A percentile compares a stretch with the other conserved stretches of the same genome.
phyloP scores from a whole-genome alignment of 1,139 yeast species.

The Zygosaccharomyces sapae region DNA sequence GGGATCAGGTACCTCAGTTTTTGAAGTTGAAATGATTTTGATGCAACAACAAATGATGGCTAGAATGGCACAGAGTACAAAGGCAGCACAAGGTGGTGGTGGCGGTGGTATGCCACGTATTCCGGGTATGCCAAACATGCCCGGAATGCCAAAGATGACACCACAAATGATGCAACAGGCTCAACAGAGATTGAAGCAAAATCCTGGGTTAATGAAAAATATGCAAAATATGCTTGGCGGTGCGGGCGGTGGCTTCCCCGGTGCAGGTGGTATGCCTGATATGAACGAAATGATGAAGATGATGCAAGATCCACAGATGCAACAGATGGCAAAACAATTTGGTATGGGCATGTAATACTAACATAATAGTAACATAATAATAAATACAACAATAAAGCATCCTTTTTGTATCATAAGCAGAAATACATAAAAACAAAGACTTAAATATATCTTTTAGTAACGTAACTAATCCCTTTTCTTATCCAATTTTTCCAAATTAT shows the following conservation, averaged over 20 bases:
- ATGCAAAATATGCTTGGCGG: conserved; percentile 52
- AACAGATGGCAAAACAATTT: conserved; percentile 74
- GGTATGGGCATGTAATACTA: conserved; percentile 37
- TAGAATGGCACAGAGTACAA: conserved; percentile 76
- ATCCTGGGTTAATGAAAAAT: conserved; percentile 64
- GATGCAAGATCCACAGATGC: conserved; percentile 72
- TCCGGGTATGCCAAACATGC: conserved; percentile 34
- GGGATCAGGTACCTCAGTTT: conserved; percentile 92
- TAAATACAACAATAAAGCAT: neutral
- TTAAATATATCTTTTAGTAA: too few species aligned
- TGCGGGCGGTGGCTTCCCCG: conserved; percentile 48
- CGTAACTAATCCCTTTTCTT: conserved; percentile 22
- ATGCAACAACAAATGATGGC: conserved; percentile 96
- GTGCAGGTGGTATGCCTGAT: conserved; percentile 42
- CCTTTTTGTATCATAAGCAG: too few species aligned
- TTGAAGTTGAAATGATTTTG: conserved; percentile 89
- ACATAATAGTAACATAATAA: neutral
- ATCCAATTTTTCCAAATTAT: conserved; percentile 49
- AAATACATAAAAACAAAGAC: too few species aligned
- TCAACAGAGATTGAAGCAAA: conserved; percentile 55
- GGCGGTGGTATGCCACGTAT: conserved; percentile 41
- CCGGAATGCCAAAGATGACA: conserved; percentile 39
- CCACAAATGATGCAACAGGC: conserved; percentile 41
- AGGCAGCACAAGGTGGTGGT: conserved; percentile 47
- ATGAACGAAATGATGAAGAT: conserved; percentile 54